Evolutionary conservation across 2,329 filamentous ascomycete species (phyloP).

Genomic region (Dryadomyces quercivorus): DNA sequence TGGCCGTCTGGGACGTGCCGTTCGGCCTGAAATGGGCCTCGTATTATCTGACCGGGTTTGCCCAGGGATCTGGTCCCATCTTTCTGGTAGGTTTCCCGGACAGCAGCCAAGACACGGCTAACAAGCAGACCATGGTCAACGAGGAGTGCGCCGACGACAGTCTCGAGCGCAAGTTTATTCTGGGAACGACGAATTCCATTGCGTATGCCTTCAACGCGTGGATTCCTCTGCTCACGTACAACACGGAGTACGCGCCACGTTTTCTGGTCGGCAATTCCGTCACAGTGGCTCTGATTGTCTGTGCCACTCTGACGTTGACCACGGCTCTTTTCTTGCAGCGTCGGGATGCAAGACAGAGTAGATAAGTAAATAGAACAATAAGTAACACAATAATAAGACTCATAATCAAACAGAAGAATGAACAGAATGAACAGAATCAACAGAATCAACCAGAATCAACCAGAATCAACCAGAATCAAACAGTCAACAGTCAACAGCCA

Average conservation of each 20-base stretch:
- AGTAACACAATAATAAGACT: no score
- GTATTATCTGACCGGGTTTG: conserved; percentile 1
- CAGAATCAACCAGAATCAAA: no score
- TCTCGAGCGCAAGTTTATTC: conserved; percentile 1
- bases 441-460: no score
- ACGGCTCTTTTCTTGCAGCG: background rate
- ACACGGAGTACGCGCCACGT: background rate
- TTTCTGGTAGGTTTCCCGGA: background rate
- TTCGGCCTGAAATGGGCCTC: conserved; percentile 1
- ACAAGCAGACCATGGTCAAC: conserved; percentile 1
- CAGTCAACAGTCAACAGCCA: no score
- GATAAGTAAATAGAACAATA: no score
- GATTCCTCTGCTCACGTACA: background rate
- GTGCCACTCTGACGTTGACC: background rate
- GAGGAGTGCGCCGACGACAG: conserved; percentile 1
- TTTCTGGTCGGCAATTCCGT: conserved; percentile 1
- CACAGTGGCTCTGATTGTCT: conserved; percentile 1
- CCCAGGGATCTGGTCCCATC: background rate
- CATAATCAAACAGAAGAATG: no score
- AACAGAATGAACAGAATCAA: no score
- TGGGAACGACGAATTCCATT: background rate
- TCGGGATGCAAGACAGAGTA: no score
- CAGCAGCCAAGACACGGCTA: no score
- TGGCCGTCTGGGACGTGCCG: conserved; percentile 1
- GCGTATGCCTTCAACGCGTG: conserved; percentile 2